phyloP scores from a whole-genome alignment of 768 basidiomycete species.

The Lentinula boryana region DNA sequence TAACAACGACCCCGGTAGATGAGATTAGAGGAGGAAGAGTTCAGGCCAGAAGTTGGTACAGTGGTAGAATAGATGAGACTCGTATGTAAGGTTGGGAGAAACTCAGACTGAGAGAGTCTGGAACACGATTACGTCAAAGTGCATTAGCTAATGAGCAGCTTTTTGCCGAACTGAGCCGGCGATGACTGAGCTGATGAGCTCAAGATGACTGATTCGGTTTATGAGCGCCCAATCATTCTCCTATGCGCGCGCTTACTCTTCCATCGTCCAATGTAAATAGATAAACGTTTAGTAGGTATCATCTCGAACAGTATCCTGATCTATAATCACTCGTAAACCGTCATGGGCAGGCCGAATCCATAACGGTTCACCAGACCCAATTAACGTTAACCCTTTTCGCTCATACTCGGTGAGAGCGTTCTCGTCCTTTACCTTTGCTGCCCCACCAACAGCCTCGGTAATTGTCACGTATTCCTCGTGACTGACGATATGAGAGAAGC shows the following conservation, averaged over 20 bases:
- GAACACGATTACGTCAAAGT: not conserved
- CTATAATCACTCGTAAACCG: constrained; percentile 55
- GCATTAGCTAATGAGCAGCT: not conserved
- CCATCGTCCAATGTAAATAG: too few species aligned
- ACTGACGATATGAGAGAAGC: constrained; percentile 70
- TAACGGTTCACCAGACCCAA: constrained; percentile 38
- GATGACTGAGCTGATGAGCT: too few species aligned
- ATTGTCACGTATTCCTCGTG: constrained; percentile 77
- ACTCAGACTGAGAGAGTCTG: not conserved
- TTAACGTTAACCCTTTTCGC: constrained; percentile 34
- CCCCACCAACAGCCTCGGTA: constrained; percentile 41
- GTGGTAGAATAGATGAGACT: not conserved
- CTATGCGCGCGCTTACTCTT: too few species aligned
- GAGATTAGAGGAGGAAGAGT: not conserved
- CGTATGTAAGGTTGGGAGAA: not conserved
- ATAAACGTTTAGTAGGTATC: constrained; percentile 32
- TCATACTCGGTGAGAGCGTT: constrained; percentile 26
- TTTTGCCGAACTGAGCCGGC: not conserved
- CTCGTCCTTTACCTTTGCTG: constrained; percentile 13
- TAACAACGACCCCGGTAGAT: constrained; percentile 7
- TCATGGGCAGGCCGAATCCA: constrained; percentile 77
- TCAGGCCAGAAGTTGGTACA: not conserved
- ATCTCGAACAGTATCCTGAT: constrained; percentile 39
- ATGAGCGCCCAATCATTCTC: too few species aligned
- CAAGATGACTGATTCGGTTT: too few species aligned